Evolutionary conservation across 1,139 yeast genomes (phyloP).

Genomic region (Pichia sp.): DNA sequence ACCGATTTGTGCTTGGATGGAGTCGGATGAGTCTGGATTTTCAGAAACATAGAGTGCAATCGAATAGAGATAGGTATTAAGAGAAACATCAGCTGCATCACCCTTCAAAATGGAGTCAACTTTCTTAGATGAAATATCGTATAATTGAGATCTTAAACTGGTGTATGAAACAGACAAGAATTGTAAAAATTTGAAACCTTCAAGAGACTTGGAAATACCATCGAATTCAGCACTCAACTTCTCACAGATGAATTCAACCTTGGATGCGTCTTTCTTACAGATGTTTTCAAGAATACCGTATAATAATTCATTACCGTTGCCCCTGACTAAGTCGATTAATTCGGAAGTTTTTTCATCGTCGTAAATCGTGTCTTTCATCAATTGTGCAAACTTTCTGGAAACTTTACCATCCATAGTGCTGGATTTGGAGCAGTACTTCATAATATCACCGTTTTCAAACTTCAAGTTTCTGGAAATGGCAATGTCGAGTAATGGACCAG

Average conservation of each 20-base stretch:
- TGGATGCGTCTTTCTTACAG: background rate
- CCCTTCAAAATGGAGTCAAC: slow-evolving; percentile 10
- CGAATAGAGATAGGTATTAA: slow-evolving; percentile 15
- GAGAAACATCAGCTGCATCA: background rate
- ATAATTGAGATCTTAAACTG: slow-evolving; percentile 5
- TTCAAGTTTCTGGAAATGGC: slow-evolving; percentile 5
- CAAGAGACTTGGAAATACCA: background rate
- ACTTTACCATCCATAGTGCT: background rate
- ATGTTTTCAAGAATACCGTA: slow-evolving; percentile 6
- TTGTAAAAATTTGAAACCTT: slow-evolving; percentile 21
- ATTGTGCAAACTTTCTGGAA: background rate
- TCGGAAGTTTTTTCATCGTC: slow-evolving; percentile 1
- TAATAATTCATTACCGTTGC: background rate
- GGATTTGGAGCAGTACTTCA: slow-evolving; percentile 1
- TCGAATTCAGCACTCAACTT: background rate
- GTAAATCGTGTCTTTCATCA: slow-evolving; percentile 2
- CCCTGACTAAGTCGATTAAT: slow-evolving; percentile 1
- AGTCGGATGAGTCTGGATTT: too few relatives aligned
- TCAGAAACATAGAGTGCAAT: background rate
- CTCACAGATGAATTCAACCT: background rate
- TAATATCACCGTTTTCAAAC: slow-evolving; percentile 1
- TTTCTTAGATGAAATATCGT: slow-evolving; percentile 9
- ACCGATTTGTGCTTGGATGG: background rate
- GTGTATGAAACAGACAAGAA: slow-evolving; percentile 5
- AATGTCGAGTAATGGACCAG: slow-evolving; percentile 7